A percentile compares a stretch with the other conserved stretches of the same genome.
Conservation (phyloP, 1,284 basidiomycete species). For the Taiwanofungus camphoratus region DNA sequence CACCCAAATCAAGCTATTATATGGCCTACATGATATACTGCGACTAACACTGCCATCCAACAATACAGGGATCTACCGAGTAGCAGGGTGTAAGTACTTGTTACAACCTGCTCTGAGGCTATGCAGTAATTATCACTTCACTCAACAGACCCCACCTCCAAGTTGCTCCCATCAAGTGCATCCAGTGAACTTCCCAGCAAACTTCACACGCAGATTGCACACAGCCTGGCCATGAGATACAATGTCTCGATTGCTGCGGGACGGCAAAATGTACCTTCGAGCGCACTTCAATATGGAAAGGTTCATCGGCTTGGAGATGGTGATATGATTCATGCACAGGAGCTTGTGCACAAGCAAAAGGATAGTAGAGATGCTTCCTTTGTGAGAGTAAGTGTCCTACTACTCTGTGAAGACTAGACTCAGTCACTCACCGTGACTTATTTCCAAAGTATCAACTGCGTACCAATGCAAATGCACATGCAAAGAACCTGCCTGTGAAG, state of each 20-base stretch:
- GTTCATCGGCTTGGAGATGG: neutral
- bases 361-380: neutral
- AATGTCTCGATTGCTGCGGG: neutral
- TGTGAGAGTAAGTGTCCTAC: neutral
- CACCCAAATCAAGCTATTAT: slow-evolving; percentile 22
- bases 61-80: too few species aligned
- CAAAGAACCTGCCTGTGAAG: neutral
- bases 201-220: neutral
- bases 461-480: neutral
- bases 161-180: neutral
- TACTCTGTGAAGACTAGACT: neutral
- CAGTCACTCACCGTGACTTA: neutral
- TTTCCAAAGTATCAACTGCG: neutral
- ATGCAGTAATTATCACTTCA: neutral
- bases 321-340: neutral
- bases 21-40: slow-evolving; percentile 13
- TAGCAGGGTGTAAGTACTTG: neutral
- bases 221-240: neutral
- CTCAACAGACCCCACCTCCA: neutral
- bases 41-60: neutral
- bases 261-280: neutral
- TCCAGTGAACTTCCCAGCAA: neutral
- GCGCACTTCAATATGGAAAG: neutral
- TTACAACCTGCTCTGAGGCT: neutral
- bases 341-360: neutral